Evolutionary conservation across 2,329 filamentous ascomycete species (phyloP), one percentile per base, ranked within the genome.

Genomic region (Neurospora sp.): DNA sequence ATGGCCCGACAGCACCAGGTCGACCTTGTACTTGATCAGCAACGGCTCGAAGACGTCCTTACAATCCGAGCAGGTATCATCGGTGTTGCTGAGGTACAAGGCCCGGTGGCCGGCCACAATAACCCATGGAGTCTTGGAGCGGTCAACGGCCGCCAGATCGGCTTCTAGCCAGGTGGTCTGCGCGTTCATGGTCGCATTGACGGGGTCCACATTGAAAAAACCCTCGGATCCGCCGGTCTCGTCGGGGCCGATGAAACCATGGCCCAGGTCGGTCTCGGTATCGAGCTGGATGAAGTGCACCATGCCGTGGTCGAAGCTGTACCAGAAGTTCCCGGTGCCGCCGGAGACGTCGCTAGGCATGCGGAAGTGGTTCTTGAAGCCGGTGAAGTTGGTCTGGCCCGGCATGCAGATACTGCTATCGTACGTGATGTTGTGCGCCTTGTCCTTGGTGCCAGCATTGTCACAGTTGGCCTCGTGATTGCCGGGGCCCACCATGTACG

Each of bases 401-500:
- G 9, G 58, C 23, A 72, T 69, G 68, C 72, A 73, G 67, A 72
- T 71, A 28, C 67, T 66, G 36, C 68, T 67, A 28, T 67, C 62
- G 39, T 68, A 69, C 67, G 69, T 68, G 38, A 69, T 69, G 58
- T 52, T 28, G 43, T 52, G 43, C 43, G 3, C 19, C 43, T 52
- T 52, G 43, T 52, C 82, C 76, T 19, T 84, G 72, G 72, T 84
- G 79, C 67, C 85, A 75, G 70, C 84, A 85, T 85, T 83, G 43
- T 52, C 43, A 28, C 83, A 84, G 1, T 82, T 75, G 1, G 82
- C 81, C 74, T 85, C 83, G 71, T 86, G 84, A 75, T 86, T 86
- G 13, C 84, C 84, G 1, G 83, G 81, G 5, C 83, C 73, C 23
- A 82, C 80, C 83, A 85, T 85, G 77, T 85, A 84, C 0, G 83